These are phyloP conservation scores for Russula ochroleuca DNA, from an alignment of 768 basidiomycete genomes.

Conservation along the genomic window DNA sequence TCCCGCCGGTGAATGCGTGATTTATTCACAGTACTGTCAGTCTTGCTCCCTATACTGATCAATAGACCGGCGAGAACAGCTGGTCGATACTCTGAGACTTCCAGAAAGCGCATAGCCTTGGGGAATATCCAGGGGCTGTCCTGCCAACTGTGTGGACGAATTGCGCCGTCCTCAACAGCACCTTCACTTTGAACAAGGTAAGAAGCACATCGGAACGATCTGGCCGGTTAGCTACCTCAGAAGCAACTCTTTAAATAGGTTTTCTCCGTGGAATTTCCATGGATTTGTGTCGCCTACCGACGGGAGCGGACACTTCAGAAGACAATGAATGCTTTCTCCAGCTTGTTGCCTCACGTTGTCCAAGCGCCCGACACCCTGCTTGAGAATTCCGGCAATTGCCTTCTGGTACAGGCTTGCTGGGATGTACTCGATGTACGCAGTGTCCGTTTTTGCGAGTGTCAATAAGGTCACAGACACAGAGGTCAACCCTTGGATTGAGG, in stretches of 20 bases:
- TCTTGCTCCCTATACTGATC: constrained; percentile 77
- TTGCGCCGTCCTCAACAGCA: constrained; percentile 33
- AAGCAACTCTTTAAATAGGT: constrained; percentile 52
- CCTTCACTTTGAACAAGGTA: constrained; percentile 23
- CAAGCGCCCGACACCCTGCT: constrained; percentile 86
- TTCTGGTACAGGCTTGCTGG: constrained; percentile 53
- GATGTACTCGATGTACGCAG: constrained; percentile 54
- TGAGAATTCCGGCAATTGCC: constrained; percentile 65
- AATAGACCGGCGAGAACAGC: constrained; percentile 66
- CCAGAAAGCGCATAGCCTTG: constrained; percentile 59
- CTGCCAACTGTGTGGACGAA: constrained; percentile 47
- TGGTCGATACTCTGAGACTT: constrained; percentile 56
- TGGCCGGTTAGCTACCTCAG: constrained; percentile 38
- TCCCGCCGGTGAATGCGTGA: constrained; percentile 13
- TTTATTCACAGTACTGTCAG: constrained; percentile 72
- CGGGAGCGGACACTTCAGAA: constrained; percentile 50
- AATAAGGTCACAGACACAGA: constrained; percentile 51
- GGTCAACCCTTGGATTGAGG: constrained; percentile 64
- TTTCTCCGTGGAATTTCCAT: constrained; percentile 52
- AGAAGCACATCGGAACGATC: background rate
- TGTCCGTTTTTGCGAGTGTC: constrained; percentile 38
- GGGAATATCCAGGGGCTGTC: constrained; percentile 75
- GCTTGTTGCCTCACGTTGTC: constrained; percentile 86
- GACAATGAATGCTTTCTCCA: constrained; percentile 52
- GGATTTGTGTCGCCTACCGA: constrained; percentile 36